Percentiles rank a stretch among this genome's conserved stretches.
Evolutionary conservation across 768 basidiomycete species (phyloP).

Genomic region (Galerina sulciceps): DNA sequence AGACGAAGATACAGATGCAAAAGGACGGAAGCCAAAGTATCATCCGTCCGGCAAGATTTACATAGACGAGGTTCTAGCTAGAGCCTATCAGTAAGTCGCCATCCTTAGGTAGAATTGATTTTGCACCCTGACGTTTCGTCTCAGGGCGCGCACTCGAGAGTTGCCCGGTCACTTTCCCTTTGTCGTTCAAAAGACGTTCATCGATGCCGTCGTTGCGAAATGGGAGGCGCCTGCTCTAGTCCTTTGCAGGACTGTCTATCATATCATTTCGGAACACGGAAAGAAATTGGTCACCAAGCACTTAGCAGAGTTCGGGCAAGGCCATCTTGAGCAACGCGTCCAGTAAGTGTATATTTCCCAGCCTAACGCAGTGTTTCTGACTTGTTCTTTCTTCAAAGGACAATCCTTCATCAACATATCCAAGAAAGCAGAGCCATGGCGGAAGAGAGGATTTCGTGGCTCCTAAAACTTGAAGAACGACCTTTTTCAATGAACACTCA

Average conservation of each 20-base stretch:
- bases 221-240: constrained; percentile 53
- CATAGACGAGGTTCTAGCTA: constrained; percentile 53
- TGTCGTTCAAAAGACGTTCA: constrained; percentile 56
- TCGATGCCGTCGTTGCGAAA: constrained; percentile 42
- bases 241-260: constrained; percentile 46
- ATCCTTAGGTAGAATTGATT: background rate
- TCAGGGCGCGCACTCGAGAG: constrained; percentile 61
- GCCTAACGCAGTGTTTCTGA: background rate
- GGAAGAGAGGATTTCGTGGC: constrained; percentile 47
- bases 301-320: constrained; percentile 57
- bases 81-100: constrained; percentile 47
- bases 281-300: constrained; percentile 47
- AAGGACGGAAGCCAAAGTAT: background rate
- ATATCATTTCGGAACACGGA: constrained; percentile 41
- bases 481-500: constrained; percentile 59
- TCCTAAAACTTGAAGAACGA: constrained; percentile 49
- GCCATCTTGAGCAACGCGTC: constrained; percentile 53
- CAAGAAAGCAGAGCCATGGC: constrained; percentile 43
- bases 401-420: constrained; percentile 51
- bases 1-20: background rate
- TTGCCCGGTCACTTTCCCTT: constrained; percentile 72
- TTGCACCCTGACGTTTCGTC: background rate
- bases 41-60: constrained; percentile 35
- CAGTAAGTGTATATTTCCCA: constrained; percentile 25
- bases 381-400: constrained; percentile 8